Evolutionary conservation across 345 rosid species (phyloP).

Genomic region (Microcos paniculata): DNA sequence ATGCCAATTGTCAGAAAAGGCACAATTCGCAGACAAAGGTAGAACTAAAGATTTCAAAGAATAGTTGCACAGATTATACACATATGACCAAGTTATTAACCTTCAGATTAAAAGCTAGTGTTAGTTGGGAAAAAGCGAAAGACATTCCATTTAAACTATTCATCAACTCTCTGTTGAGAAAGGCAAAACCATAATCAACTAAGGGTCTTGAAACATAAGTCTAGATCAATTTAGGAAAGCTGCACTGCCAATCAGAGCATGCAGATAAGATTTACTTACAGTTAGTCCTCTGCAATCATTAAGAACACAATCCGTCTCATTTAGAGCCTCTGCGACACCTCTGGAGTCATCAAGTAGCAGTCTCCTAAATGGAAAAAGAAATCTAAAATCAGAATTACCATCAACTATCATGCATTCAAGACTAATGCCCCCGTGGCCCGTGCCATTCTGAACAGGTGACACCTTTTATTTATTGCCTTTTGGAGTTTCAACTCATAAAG

Average conservation of each 20-base stretch:
- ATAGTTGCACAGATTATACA: background rate
- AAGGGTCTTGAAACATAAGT: background rate
- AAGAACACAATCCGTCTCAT: slow-evolving; percentile 77
- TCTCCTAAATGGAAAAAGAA: slow-evolving; percentile 55
- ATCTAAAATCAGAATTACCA: background rate
- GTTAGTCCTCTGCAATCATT: slow-evolving; percentile 72
- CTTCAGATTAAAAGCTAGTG: background rate
- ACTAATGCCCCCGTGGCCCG: background rate
- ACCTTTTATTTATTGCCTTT: background rate
- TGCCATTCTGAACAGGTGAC: slow-evolving; percentile 8
- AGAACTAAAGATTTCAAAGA: background rate
- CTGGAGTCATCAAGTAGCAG: slow-evolving; percentile 84
- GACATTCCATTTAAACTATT: background rate
- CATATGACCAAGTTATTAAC: background rate
- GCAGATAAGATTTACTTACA: slow-evolving; percentile 44
- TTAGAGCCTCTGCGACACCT: slow-evolving; percentile 85
- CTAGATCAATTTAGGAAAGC: background rate
- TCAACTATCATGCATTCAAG: too few species aligned
- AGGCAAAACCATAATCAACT: background rate
- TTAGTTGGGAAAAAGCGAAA: too few species aligned
- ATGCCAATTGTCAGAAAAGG: background rate
- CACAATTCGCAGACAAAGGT: background rate
- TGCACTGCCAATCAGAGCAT: background rate
- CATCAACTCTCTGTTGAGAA: background rate
- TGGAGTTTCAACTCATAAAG: background rate